phyloP scores from a whole-genome alignment of 2,329 filamentous ascomycete species.

The Diaporthe sp. region DNA sequence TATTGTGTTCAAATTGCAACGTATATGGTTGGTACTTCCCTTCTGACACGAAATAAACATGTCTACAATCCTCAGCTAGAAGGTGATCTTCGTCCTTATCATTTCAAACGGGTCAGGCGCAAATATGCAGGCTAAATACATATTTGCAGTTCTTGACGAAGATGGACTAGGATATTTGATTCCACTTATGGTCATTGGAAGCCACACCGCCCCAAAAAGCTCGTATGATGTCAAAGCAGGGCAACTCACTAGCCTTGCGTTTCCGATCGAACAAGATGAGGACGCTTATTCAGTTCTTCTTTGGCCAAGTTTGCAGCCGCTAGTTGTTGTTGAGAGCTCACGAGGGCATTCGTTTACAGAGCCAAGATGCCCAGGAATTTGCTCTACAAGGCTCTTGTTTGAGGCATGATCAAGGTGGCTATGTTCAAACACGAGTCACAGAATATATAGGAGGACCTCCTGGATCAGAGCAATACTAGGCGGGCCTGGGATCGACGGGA shows the following conservation, averaged over 20 bases:
- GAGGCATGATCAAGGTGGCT: background rate
- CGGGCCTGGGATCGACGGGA: no score
- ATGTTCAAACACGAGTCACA: background rate
- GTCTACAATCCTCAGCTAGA: no score
- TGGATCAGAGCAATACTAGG: no score
- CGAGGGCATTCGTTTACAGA: background rate
- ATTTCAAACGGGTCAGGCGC: no score
- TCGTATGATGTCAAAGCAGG: background rate
- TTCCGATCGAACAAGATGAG: background rate
- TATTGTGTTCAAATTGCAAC: background rate
- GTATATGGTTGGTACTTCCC: no score
- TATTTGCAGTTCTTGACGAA: background rate
- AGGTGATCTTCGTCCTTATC: no score
- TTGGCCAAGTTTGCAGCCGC: background rate
- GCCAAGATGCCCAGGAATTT: background rate
- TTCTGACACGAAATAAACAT: no score
- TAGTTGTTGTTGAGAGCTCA: background rate
- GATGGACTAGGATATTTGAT: background rate
- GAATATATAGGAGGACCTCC: background rate
- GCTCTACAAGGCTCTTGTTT: background rate
- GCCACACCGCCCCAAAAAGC: background rate
- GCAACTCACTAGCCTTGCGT: accelerated
- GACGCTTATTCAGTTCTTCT: background rate
- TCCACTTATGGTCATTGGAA: background rate
- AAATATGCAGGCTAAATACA: background rate